These are phyloP conservation scores for Penicillium lividum DNA, from an alignment of 495 filamentous ascomycete species.

Conservation along the genomic window DNA sequence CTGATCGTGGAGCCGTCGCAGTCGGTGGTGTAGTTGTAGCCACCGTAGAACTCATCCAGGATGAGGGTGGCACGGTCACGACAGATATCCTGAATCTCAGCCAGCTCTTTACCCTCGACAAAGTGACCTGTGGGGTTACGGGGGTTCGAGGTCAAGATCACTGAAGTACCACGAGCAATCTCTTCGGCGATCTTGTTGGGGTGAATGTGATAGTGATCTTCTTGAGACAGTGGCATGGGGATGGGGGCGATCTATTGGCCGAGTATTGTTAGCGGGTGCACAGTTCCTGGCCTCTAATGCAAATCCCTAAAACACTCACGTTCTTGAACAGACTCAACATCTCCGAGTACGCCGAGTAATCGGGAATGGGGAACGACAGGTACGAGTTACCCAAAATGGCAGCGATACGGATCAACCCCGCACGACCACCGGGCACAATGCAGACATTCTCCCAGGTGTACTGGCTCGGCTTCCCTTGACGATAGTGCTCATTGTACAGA, in stretches of 20 bases:
- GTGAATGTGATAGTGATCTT: conserved; percentile 87
- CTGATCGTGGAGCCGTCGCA: conserved; percentile 89
- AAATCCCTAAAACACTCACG: conserved; percentile 39
- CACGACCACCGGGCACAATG: conserved; percentile 91
- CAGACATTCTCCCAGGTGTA: conserved; percentile 99
- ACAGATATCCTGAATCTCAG: conserved; percentile 88
- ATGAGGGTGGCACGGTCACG: conserved; percentile 87
- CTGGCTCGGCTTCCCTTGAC: conserved; percentile 81
- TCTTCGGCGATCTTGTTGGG: conserved; percentile 90
- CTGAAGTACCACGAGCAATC: conserved; percentile 80
- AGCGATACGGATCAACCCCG: conserved; percentile 90
- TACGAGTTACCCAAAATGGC: conserved; percentile 92
- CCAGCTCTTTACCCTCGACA: conserved; percentile 75
- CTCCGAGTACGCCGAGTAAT: conserved; percentile 87
- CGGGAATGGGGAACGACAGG: conserved; percentile 81
- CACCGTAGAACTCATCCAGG: conserved; percentile 95
- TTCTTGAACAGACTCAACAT: conserved; percentile 93
- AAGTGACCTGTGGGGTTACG: conserved; percentile 93
- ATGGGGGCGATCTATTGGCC: conserved; percentile 77
- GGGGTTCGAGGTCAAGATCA: conserved; percentile 95
- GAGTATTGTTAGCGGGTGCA: conserved; percentile 10
- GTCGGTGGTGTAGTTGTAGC: conserved; percentile 89
- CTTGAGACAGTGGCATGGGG: conserved; percentile 78
- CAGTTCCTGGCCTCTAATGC: background rate
- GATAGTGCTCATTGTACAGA: conserved; percentile 91